Evolutionary conservation across 345 rosid species (phyloP).

Genomic region (Linum lewisii): DNA sequence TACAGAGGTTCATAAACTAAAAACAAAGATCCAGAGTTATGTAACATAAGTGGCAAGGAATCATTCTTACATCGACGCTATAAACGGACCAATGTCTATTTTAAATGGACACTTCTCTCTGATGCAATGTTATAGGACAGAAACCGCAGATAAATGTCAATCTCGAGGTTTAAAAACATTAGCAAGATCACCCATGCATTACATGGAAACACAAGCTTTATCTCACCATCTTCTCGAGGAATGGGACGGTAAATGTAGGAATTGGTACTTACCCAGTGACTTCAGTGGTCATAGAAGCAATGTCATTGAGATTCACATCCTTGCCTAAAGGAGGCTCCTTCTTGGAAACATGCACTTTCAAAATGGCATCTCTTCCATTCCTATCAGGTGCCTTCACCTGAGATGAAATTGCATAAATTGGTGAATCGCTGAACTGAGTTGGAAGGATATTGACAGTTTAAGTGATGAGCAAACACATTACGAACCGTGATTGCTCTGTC

Average conservation of each 20-base stretch:
- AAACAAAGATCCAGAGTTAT: too few relatives aligned
- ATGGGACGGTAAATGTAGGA: not conserved
- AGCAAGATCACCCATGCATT: constrained; percentile 89
- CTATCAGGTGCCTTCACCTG: constrained; percentile 94
- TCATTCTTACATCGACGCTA: constrained; percentile 16
- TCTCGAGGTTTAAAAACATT: constrained; percentile 73
- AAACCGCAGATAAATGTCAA: constrained; percentile 64
- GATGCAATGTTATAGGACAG: constrained; percentile 58
- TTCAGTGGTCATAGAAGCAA: constrained; percentile 96
- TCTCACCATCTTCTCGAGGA: not conserved
- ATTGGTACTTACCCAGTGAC: constrained; percentile 90
- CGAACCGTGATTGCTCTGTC: constrained; percentile 89
- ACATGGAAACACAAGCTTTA: constrained; percentile 11
- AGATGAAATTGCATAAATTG: constrained; percentile 12
- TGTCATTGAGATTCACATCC: constrained; percentile 58
- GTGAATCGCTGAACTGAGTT: constrained; percentile 6
- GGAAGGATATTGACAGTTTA: too few relatives aligned
- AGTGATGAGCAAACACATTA: constrained; percentile 13
- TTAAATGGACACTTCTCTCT: constrained; percentile 62
- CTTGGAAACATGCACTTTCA: constrained; percentile 72
- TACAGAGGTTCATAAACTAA: too few relatives aligned
- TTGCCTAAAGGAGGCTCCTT: constrained; percentile 77
- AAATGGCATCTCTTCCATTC: constrained; percentile 86
- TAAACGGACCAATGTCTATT: constrained; percentile 7
- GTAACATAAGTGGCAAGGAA: too few relatives aligned